Conservation (phyloP, 164 flowering plant species). For the Taxillus chinensis region DNA sequence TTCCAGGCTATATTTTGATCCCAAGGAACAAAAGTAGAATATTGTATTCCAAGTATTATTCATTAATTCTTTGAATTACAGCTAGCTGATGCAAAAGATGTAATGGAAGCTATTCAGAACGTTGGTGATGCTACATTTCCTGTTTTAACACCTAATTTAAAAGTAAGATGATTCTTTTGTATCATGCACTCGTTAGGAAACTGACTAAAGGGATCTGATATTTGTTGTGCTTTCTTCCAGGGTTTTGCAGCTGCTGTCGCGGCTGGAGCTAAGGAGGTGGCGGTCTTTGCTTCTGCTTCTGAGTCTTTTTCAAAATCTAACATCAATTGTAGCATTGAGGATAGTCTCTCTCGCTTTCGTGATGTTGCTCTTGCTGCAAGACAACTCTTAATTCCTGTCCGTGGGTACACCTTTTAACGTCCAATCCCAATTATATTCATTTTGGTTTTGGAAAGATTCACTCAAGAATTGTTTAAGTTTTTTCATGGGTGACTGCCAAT, state of each 20-base stretch:
- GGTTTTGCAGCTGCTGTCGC: constrained; percentile 93
- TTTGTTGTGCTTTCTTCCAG: constrained; percentile 22
- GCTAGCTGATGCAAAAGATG: constrained; percentile 66
- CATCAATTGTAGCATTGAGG: constrained; percentile 88
- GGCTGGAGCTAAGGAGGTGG: constrained; percentile 95
- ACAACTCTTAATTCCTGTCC: constrained; percentile 72
- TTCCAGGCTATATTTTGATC: too few species aligned
- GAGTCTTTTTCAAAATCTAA: constrained; percentile 92
- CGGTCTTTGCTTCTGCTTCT: constrained; percentile 93
- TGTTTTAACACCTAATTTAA: constrained; percentile 1
- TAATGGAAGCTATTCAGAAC: constrained; percentile 1
- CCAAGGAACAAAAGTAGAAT: too few species aligned
- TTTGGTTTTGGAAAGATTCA: too few species aligned
- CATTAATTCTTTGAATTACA: constrained; percentile 10
- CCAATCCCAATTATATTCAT: too few species aligned
- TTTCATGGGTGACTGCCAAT: too few species aligned
- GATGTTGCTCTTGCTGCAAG: constrained; percentile 74
- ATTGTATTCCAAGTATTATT: not conserved
- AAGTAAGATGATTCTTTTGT: not conserved
- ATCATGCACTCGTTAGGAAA: not conserved
- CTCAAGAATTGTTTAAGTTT: too few species aligned
- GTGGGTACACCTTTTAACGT: constrained; percentile 51
- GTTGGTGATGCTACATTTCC: not conserved
- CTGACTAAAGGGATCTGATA: not conserved
- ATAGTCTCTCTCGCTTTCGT: constrained; percentile 73